Percentiles rank a stretch among this genome's conserved stretches.
Conservation (phyloP, 1,139 yeast genomes). For the Kodamaea derodonti region DNA sequence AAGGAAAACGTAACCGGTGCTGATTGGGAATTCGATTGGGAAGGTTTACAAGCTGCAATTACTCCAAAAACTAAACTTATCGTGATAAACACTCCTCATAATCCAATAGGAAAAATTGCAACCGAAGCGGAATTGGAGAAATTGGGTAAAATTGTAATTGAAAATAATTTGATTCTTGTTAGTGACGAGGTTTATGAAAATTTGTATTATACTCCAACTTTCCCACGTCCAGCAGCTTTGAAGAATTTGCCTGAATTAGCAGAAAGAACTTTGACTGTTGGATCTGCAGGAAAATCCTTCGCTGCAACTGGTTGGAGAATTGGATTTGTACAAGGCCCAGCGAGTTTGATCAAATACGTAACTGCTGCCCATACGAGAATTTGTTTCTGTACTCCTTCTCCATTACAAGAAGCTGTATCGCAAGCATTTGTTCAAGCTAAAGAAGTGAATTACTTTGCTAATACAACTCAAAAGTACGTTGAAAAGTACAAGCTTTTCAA, state of each 20-base stretch:
- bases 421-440: slow-evolving; percentile 65
- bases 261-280: slow-evolving; percentile 80
- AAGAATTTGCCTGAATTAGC: slow-evolving; percentile 66
- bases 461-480: slow-evolving; percentile 62
- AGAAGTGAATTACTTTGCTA: slow-evolving; percentile 60
- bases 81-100: slow-evolving; percentile 90
- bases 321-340: slow-evolving; percentile 90
- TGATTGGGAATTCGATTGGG: slow-evolving; percentile 86
- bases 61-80: slow-evolving; percentile 76
- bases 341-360: slow-evolving; percentile 76
- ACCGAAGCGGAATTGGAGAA: slow-evolving; percentile 64
- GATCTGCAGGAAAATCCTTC: slow-evolving; percentile 95
- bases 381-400: slow-evolving; percentile 85
- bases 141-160: slow-evolving; percentile 79
- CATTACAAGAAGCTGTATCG: slow-evolving; percentile 91
- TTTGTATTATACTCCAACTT: slow-evolving; percentile 61
- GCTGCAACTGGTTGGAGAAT: slow-evolving; percentile 99
- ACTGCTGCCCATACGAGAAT: slow-evolving; percentile 91
- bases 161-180: slow-evolving; percentile 73
- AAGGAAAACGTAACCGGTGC: slow-evolving; percentile 65
- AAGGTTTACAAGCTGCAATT: slow-evolving; percentile 66
- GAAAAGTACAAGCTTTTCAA: slow-evolving; percentile 71
- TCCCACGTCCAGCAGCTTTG: slow-evolving; percentile 81
- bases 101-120: slow-evolving; percentile 91
- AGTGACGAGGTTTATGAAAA: slow-evolving; percentile 96